Base-by-base conservation (phyloP, 169 alveolate genomes). In the Cryptosporidium sp. region DNA sequence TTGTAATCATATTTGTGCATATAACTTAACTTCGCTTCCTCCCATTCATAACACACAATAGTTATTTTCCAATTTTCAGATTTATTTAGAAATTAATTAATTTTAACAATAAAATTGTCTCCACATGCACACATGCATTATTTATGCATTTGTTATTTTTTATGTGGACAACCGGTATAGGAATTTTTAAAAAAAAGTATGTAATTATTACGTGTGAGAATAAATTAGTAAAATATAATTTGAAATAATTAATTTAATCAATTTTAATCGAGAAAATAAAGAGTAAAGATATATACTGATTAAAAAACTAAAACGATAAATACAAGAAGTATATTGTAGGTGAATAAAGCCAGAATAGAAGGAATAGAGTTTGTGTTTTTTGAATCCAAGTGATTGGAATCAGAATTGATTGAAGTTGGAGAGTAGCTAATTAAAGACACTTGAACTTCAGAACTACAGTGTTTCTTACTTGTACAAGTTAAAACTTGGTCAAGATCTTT, bases 151-250 rank as follows among this genome's bases (percentile, higher is more conserved):
- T 31, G 35, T 31, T 26, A 0, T 9, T 42, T 42, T 56, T 7
- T 56, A 23, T 56, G 67, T 56, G 67, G 67, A 56, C 67, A 56
- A 1, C 67, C 67, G 67, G 67, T 21, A 56, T 21, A 56, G 67
- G 67, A 56, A 56, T 42, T 37, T 37, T 44, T 10, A 31, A 48
- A 48, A 48, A 37, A 37, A 37, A 37, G 44, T 3, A 37, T 3
- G 7, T 16, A 56, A 0, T 12, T 56, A 9, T 56, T 23, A 21
- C 39, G 67, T 56, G 67, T 56, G 37, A 56, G 0, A 56, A 56
- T 48, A 48, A 14, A 48, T 48, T 48, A 14, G 12, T 48, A 16
- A 48, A 3, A 3, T 8, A 42, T 42, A 21, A 1, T 14, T 48
- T 3, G 56, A 48, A 48, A 48, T 14, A 10, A 48, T 48, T 48